These are phyloP conservation scores for Paralagenidium karlingii DNA, from an alignment of 352 stramenopile genomes.

Conservation along the genomic window DNA sequence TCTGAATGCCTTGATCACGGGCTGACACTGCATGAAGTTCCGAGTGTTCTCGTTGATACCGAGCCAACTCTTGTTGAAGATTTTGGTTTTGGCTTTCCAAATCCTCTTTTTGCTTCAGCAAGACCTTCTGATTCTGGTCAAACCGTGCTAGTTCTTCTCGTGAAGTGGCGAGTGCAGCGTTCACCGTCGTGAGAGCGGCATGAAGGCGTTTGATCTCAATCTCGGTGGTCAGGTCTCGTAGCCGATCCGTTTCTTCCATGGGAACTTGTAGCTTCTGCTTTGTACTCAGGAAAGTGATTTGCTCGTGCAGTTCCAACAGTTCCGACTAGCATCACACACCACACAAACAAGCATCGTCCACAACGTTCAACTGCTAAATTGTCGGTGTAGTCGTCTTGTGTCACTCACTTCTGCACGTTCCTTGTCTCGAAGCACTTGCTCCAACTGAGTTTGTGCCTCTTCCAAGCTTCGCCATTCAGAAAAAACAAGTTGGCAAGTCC, in stretches of 20 bases:
- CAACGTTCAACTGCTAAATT: slow-evolving; percentile 16
- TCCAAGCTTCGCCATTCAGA: slow-evolving; percentile 14
- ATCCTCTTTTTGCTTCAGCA: slow-evolving; percentile 33
- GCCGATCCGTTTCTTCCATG: background rate
- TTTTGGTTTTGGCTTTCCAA: too few relatives aligned
- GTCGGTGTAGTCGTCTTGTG: too few relatives aligned
- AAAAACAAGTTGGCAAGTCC: too few relatives aligned
- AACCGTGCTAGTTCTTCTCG: slow-evolving; percentile 29
- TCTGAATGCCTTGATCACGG: background rate
- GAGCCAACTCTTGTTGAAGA: slow-evolving; percentile 15
- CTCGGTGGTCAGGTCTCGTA: slow-evolving; percentile 6
- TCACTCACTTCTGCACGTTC: too few relatives aligned
- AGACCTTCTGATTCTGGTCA: slow-evolving; percentile 19
- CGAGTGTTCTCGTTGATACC: slow-evolving; percentile 5
- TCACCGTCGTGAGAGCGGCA: slow-evolving; percentile 24
- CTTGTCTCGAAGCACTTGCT: slow-evolving; percentile 20
- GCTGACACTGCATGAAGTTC: slow-evolving; percentile 5
- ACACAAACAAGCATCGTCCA: too few relatives aligned
- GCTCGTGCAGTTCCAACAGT: slow-evolving; percentile 34
- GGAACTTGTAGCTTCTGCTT: slow-evolving; percentile 31
- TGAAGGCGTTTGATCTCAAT: slow-evolving; percentile 27
- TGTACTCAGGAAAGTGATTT: slow-evolving; percentile 30
- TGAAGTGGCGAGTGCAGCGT: slow-evolving; percentile 18
- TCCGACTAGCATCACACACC: too few relatives aligned
- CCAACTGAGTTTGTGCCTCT: slow-evolving; percentile 17